Conservation (phyloP, 1,139 yeast species). For the Geotrichum bryndzae region DNA sequence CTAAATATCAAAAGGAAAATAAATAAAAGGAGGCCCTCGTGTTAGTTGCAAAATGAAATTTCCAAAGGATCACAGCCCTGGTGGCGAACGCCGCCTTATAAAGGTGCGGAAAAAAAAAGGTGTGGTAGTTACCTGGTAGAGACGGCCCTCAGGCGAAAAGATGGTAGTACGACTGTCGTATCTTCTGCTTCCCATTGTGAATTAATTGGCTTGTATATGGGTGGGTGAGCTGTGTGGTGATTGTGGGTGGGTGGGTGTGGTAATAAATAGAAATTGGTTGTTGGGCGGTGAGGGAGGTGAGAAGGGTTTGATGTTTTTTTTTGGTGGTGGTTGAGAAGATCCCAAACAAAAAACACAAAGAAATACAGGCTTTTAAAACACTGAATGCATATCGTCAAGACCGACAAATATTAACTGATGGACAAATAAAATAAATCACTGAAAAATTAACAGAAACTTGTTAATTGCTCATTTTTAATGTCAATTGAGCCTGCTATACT, state of each 20-base stretch:
- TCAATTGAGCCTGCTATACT: too few relatives aligned
- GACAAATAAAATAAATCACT: too few relatives aligned
- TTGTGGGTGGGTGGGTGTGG: background rate
- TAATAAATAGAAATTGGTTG: background rate
- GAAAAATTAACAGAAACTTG: too few relatives aligned
- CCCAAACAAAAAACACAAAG: background rate
- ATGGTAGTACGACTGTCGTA: slow-evolving; percentile 98
- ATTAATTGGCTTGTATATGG: background rate
- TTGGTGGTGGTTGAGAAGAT: background rate
- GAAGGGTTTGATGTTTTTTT: background rate
- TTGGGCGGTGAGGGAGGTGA: background rate
- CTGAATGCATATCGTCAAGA: too few relatives aligned
- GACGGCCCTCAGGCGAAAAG: slow-evolving; percentile 96
- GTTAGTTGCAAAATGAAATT: background rate
- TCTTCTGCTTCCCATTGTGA: slow-evolving; percentile 59
- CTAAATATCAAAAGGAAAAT: slow-evolving; percentile 27
- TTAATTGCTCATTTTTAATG: too few relatives aligned
- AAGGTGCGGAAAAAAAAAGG: background rate
- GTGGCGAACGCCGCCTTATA: slow-evolving; percentile 1
- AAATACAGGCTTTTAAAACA: background rate
- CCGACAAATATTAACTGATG: too few relatives aligned
- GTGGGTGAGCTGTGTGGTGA: background rate
- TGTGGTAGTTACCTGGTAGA: slow-evolving; percentile 58
- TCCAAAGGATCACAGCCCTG: background rate
- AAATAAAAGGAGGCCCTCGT: background rate